Evolutionary conservation across 2,329 filamentous ascomycete genomes (phyloP).

Genomic region (Lachnellula occidentalis): DNA sequence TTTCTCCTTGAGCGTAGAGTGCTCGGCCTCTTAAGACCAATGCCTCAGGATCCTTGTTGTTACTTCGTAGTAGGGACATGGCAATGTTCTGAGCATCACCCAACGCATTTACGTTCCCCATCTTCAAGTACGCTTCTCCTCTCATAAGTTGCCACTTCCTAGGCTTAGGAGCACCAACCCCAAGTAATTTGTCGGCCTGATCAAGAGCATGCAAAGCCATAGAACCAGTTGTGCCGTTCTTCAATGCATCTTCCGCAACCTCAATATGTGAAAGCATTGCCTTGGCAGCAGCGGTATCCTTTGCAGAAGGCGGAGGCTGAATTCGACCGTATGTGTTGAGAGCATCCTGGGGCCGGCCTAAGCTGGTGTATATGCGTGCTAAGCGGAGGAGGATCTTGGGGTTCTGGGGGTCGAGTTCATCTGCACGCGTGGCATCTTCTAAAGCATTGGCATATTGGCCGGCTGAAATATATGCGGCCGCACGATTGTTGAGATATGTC

Average conservation of each 20-base stretch:
- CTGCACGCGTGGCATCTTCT: conserved; percentile 78
- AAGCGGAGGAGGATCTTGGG: conserved; percentile 83
- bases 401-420: conserved; percentile 79
- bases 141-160: conserved; percentile 92
- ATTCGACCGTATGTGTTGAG: conserved; percentile 77
- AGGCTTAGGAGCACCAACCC: conserved; percentile 68
- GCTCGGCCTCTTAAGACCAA: conserved; percentile 83
- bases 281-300: conserved; percentile 77
- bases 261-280: conserved; percentile 79
- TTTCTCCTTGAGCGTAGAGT: conserved; percentile 87
- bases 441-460: conserved; percentile 73
- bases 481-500: conserved; percentile 91
- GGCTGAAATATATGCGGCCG: conserved; percentile 88
- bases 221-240: conserved; percentile 71
- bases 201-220: conserved; percentile 92
- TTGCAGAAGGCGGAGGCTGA: conserved; percentile 71
- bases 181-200: conserved; percentile 78
- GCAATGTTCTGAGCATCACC: conserved; percentile 91
- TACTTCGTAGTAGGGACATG: conserved; percentile 77
- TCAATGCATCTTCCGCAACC: conserved; percentile 72
- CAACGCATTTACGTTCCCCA: conserved; percentile 82
- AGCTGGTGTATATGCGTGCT: conserved; percentile 80
- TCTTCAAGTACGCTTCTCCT: conserved; percentile 86
- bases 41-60: conserved; percentile 90
- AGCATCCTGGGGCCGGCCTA: conserved; percentile 84